Percentiles rank a stretch among this genome's conserved stretches.
These are phyloP conservation scores for Penicillium simplicissimum DNA, from an alignment of 495 filamentous ascomycete genomes.

Conservation along the genomic window DNA sequence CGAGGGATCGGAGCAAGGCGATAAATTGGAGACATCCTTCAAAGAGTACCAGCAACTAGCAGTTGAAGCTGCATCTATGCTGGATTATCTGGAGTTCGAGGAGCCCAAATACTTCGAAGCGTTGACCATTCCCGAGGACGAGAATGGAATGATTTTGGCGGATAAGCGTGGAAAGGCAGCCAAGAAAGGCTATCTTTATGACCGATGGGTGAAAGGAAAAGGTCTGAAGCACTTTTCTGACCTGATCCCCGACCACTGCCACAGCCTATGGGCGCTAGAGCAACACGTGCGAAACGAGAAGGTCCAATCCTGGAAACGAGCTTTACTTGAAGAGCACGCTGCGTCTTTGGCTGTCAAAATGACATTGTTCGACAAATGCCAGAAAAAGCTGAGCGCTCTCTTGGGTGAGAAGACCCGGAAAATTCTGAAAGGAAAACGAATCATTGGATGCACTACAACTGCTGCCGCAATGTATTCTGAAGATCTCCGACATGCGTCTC, in stretches of 20 bases:
- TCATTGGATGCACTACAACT: constrained; percentile 78
- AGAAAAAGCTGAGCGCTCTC: constrained; percentile 39
- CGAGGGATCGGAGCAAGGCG: too few species aligned
- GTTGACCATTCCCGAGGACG: constrained; percentile 48
- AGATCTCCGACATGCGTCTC: constrained; percentile 45
- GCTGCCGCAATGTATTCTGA: constrained; percentile 64
- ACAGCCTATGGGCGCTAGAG: constrained; percentile 56
- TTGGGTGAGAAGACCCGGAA: constrained; percentile 46
- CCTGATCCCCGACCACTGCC: constrained; percentile 24
- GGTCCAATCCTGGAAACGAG: too few species aligned
- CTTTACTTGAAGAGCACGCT: constrained; percentile 52
- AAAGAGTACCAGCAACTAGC: constrained; percentile 21
- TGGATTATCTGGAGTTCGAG: constrained; percentile 68
- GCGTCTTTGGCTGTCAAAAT: constrained; percentile 35
- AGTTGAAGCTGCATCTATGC: constrained; percentile 32
- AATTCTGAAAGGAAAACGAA: constrained; percentile 54
- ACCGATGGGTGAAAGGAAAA: constrained; percentile 55
- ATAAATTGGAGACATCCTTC: constrained; percentile 25
- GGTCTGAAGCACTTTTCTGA: constrained; percentile 47
- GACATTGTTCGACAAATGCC: constrained; percentile 49
- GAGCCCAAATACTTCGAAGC: constrained; percentile 58
- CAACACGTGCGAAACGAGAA: too few species aligned
- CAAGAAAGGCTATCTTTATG: constrained; percentile 51
- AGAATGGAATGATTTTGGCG: constrained; percentile 47
- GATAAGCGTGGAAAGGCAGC: constrained; percentile 49